Evolutionary conservation across 768 basidiomycete species (phyloP).

Genomic region (Fomitopsis serialis): DNA sequence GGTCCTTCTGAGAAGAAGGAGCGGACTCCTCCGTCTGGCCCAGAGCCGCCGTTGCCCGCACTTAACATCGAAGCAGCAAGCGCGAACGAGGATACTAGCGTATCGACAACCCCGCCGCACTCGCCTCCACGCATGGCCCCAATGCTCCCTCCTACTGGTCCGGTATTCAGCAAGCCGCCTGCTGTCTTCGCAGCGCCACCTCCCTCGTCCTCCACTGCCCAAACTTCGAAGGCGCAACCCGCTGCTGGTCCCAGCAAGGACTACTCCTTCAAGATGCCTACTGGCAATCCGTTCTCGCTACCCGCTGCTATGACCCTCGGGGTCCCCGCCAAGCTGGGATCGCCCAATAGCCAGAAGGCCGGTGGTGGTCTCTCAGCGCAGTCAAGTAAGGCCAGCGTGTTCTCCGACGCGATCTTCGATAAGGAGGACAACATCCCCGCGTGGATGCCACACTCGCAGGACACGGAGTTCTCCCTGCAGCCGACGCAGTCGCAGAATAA

Average conservation of each 20-base stretch:
- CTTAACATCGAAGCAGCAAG: not conserved
- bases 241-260: slow-evolving; percentile 21
- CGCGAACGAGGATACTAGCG: slow-evolving; percentile 24
- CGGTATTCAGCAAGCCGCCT: slow-evolving; percentile 57
- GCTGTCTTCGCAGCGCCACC: slow-evolving; percentile 40
- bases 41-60: not conserved
- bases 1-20: slow-evolving; percentile 22
- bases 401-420: slow-evolving; percentile 49
- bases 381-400: slow-evolving; percentile 48
- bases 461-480: slow-evolving; percentile 42
- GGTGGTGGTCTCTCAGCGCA: slow-evolving; percentile 35
- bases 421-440: slow-evolving; percentile 36
- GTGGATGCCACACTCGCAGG: slow-evolving; percentile 60
- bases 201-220: slow-evolving; percentile 13
- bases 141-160: slow-evolving; percentile 44
- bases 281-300: slow-evolving; percentile 33
- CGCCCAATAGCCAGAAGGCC: slow-evolving; percentile 15
- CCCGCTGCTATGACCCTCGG: slow-evolving; percentile 43
- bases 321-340: slow-evolving; percentile 26
- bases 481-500: slow-evolving; percentile 13
- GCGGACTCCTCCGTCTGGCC: not conserved
- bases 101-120: slow-evolving; percentile 52
- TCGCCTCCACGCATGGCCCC: slow-evolving; percentile 37
- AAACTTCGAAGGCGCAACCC: slow-evolving; percentile 5
- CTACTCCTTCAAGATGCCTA: slow-evolving; percentile 28